Base-by-base conservation (phyloP, 2,329 filamentous ascomycete genomes). In the Pseudomassariella vexata region DNA sequence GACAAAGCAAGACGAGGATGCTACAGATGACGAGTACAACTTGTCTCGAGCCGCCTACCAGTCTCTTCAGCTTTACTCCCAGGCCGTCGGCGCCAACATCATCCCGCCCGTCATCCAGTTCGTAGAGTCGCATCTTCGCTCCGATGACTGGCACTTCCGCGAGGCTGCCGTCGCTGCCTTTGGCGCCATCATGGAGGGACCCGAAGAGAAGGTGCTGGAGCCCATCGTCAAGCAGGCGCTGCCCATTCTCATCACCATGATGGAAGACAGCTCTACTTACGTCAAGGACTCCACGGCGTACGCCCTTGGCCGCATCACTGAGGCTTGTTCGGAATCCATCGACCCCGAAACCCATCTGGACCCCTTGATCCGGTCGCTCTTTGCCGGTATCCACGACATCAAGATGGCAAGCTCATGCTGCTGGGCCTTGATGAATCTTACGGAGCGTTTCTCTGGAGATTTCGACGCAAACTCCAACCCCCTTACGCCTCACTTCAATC, bases 321-420 rank as follows among this genome's bases (percentile, higher is more conserved):
- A 98, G 62, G 82, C 83, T 47, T 92, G 88, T 60, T 87, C 89
- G 9, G 85, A 90, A 47, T 83, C 89, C 26, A 94, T 98, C 52
- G 90, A 98, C 56, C 83, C 87, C 24, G 68, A 75, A 46, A 70
- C 80, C 42, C 87, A 95, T 55, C 75, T 98, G 5, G 84, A 88
- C 42, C 78, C 83, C 14, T 70, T 98, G 41, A 90, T 98, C 52
- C 77, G 79, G 35, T 85, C 89, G 24, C 76, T 98, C 8, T 98
- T 98, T 68, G 79, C 81, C 47, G 92, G 90, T 30, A 73, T 98
- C 38, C 79, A 85, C 65, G 92, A 84, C 57, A 83, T 88, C 38
- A 95, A 94, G 76, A 98, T 98, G 81, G 92, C 90, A 19, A 81
- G 87, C 34, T 98, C 92, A 19, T 96, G 92, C 78, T 98, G 92